Evolutionary conservation across 805 yeast species (phyloP), one percentile per base, ranked within the genome.

Genomic region (Lipomyces kockii): DNA sequence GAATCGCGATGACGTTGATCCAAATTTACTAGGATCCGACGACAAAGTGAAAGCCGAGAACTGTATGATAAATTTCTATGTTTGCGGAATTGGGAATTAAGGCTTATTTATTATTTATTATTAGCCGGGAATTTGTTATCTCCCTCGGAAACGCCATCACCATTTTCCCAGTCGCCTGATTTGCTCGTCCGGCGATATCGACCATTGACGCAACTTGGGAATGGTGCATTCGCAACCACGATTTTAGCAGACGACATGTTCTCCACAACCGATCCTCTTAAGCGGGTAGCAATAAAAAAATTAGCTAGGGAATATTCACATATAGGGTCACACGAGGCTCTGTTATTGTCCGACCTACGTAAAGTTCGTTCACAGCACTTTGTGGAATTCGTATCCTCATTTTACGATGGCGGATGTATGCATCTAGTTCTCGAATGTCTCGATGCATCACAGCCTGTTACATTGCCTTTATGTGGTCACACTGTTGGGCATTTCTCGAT

Each of bases 141-240:
- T 27, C 65, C 51, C 20, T 34, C 34, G 22, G 52, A 32, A 29
- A 49, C 51, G 34, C 65, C 64, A 29, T 34, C 49, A 20, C 61
- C 61, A 35, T n/a, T 37, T 53, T 37, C 49, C 11, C 49, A 17
- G 57, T 32, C 56, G 22, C 63, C 14, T 57, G 58, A 17, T 37
- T 17, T 49, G 11, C 51, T 55, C 3, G 25, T 56, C 12, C 54
- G 29, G 27, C 60, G 72, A n/a, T 62, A 68, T 34, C 52, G 39
- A 20, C 46, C 37, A 3, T 20, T 68, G 11, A 43, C 49, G 11
- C 43, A 3, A 22, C 62, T 69, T 22, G 72, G 72, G 8, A n/a
- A 34, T 14, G 72, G 72, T 7, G 66, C 71, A 9, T 69, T 69
- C 35, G 71, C 64, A 25, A 52, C 62, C 9, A 69, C 69, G 8